These are phyloP conservation scores for Monarda citriodora DNA, from an alignment of 305 asterid genomes.

Conservation along the genomic window DNA sequence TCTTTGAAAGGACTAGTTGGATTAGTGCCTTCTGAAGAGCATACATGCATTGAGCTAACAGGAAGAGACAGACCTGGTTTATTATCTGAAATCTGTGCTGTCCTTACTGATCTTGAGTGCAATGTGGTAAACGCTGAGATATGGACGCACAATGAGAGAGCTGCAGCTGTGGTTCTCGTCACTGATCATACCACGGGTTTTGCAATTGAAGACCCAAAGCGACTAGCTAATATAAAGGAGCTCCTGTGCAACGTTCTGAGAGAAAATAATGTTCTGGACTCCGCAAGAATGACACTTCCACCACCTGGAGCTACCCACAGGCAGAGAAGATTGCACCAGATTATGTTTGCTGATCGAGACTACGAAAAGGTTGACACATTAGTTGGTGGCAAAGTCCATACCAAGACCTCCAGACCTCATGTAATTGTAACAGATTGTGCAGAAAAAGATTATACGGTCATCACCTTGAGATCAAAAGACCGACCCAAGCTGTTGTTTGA, in stretches of 20 bases:
- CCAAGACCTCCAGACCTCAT: constrained; percentile 47
- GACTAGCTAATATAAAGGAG: constrained; percentile 51
- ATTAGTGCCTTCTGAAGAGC: constrained; percentile 65
- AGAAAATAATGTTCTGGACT: constrained; percentile 49
- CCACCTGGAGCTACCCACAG: constrained; percentile 67
- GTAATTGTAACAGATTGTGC: constrained; percentile 57
- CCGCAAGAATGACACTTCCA: constrained; percentile 68
- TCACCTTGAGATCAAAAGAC: constrained; percentile 71
- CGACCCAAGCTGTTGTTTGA: constrained; percentile 87
- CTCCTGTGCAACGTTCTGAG: constrained; percentile 58
- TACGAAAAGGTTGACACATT: constrained; percentile 45
- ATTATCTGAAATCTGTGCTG: constrained; percentile 79
- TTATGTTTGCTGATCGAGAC: constrained; percentile 85
- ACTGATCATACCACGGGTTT: constrained; percentile 46
- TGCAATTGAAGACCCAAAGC: constrained; percentile 66
- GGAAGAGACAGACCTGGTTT: constrained; percentile 86
- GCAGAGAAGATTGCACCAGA: constrained; percentile 85
- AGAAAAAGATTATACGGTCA: constrained; percentile 72
- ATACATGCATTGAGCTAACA: constrained; percentile 68
- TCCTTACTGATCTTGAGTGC: constrained; percentile 70
- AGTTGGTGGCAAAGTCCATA: constrained; percentile 28
- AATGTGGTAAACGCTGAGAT: constrained; percentile 75
- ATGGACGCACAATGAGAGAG: constrained; percentile 83
- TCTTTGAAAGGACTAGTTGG: constrained; percentile 59
- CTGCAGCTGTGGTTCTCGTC: constrained; percentile 83